phyloP scores from a whole-genome alignment of 1,139 yeast genomes.

The Geotrichum carabidarum region DNA sequence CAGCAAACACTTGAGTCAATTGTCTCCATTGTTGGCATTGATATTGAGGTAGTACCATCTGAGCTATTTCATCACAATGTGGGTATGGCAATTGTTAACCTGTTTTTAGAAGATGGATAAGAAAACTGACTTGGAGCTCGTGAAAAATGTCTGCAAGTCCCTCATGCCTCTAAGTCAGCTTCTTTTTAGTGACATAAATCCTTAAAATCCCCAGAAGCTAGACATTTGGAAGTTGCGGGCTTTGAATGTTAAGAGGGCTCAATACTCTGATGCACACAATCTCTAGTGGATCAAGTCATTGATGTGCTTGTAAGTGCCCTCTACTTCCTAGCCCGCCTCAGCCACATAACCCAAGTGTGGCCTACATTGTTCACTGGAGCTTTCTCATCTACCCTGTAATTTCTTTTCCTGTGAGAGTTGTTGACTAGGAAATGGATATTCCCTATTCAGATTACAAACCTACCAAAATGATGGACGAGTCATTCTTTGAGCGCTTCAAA shows the following conservation, averaged over 20 bases:
- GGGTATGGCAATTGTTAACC: constrained; percentile 39
- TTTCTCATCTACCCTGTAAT: constrained; percentile 50
- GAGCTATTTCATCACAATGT: constrained; percentile 39
- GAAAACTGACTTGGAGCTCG: constrained; percentile 35
- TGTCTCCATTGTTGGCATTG: constrained; percentile 24
- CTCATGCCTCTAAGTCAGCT: constrained; percentile 29
- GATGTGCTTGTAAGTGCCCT: constrained; percentile 68
- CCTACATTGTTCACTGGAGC: constrained; percentile 49
- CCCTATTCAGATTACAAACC: constrained; percentile 30
- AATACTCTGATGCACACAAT: constrained; percentile 35
- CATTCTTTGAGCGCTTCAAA: constrained; percentile 32
- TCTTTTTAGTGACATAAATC: constrained; percentile 21
- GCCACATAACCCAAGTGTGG: constrained; percentile 62
- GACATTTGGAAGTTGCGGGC: constrained; percentile 39
- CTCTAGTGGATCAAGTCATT: constrained; percentile 44
- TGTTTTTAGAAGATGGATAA: constrained; percentile 50
- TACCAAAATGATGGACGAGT: constrained; percentile 32
- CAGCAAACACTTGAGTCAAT: constrained; percentile 31
- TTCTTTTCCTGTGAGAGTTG: constrained; percentile 49
- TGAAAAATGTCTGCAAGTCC: constrained; percentile 47
- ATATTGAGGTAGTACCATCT: constrained; percentile 43
- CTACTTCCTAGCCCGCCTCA: constrained; percentile 71
- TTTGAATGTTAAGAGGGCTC: constrained; percentile 33
- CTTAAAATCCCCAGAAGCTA: constrained; percentile 23
- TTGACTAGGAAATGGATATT: constrained; percentile 41